A percentile compares a stretch with the other conserved stretches of the same genome.
Conservation (phyloP, 2,329 filamentous ascomycete species). For the Byssochlamys sp. region DNA sequence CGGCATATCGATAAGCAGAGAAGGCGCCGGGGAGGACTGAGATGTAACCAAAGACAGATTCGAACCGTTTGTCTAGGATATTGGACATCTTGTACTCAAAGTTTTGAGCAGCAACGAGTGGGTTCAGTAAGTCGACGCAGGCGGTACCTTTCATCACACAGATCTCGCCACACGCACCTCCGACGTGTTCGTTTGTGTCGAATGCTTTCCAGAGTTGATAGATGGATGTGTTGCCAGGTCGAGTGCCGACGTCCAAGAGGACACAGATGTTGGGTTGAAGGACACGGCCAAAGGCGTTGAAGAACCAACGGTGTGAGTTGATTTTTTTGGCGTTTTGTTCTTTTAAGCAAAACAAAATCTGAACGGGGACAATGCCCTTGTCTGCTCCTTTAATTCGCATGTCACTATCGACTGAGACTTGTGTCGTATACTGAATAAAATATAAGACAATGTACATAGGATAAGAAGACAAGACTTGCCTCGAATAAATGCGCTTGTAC, state of each 20-base stretch:
- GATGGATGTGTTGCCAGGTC: conserved; percentile 83
- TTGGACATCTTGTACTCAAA: conserved; percentile 99
- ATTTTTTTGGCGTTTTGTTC: conserved; percentile 99
- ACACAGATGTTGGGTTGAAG: conserved; percentile 95
- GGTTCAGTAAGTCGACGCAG: conserved; percentile 85
- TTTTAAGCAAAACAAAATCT: conserved; percentile 99
- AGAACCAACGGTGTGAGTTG: conserved; percentile 97
- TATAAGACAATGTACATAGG: too few relatives aligned
- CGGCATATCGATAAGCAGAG: conserved; percentile 93
- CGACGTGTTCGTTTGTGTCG: conserved; percentile 98
- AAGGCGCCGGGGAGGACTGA: conserved; percentile 97
- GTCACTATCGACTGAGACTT: too few relatives aligned
- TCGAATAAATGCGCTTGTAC: too few relatives aligned
- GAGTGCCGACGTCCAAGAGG: conserved; percentile 91
- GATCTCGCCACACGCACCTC: conserved; percentile 96
- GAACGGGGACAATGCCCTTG: too few relatives aligned
- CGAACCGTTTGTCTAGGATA: conserved; percentile 94
- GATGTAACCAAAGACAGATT: conserved; percentile 95
- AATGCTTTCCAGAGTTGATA: conserved; percentile 94
- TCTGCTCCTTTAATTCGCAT: too few relatives aligned
- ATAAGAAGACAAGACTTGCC: too few relatives aligned
- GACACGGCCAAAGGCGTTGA: conserved; percentile 94
- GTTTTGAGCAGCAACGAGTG: conserved; percentile 89
- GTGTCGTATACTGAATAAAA: too few relatives aligned
- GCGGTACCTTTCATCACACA: conserved; percentile 91